phyloP scores from a whole-genome alignment of 768 basidiomycete species.

The Ramaria sp. region DNA sequence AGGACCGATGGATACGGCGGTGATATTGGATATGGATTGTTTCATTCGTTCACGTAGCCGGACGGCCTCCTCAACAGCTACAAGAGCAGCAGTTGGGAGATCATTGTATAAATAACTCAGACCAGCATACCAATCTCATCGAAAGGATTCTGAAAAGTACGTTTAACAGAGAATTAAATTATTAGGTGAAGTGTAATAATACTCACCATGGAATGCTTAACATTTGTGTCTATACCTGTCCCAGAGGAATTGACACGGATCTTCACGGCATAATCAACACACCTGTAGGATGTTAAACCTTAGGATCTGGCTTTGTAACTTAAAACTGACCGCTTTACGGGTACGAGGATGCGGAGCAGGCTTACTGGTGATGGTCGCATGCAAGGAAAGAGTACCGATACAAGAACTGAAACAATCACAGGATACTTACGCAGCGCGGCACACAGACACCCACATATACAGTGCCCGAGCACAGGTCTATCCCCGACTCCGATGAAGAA shows the following conservation, averaged over 20 bases:
- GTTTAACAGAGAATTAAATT: too few relatives aligned
- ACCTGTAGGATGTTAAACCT: slow-evolving; percentile 32
- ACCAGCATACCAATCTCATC: slow-evolving; percentile 85
- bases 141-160: slow-evolving; percentile 72
- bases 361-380: slow-evolving; percentile 71
- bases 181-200: neutral
- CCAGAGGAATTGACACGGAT: slow-evolving; percentile 94
- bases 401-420: too few relatives aligned
- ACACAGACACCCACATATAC: neutral
- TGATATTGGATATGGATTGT: slow-evolving; percentile 72
- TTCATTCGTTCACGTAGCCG: slow-evolving; percentile 82
- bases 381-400: neutral
- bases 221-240: slow-evolving; percentile 91
- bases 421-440: neutral
- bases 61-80: slow-evolving; percentile 95
- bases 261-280: slow-evolving; percentile 96
- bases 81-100: neutral
- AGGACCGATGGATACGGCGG: slow-evolving; percentile 89
- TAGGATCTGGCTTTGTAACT: neutral
- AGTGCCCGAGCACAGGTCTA: too few relatives aligned
- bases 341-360: slow-evolving; percentile 84
- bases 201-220: slow-evolving; percentile 97
- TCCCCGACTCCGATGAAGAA: too few relatives aligned
- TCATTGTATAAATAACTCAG: neutral
- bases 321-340: slow-evolving; percentile 68